Evolutionary conservation across 257 asterid species (phyloP).

Genomic region (Buddleja alternifolia): DNA sequence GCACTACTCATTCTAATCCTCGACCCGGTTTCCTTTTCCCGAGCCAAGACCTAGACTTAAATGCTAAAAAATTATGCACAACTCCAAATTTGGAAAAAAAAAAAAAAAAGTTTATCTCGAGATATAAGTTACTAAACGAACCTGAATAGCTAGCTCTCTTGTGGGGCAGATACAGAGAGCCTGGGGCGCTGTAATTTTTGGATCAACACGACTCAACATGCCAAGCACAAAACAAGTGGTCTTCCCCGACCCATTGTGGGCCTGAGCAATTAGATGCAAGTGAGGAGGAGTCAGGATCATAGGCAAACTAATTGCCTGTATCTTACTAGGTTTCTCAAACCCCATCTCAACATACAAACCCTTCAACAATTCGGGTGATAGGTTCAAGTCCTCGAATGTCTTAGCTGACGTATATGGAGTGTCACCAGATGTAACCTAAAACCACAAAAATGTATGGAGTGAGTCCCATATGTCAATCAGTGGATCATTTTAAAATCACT

Average conservation of each 20-base stretch:
- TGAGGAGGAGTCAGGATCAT: constrained; percentile 88
- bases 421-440: constrained; percentile 77
- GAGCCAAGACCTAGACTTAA: neutral
- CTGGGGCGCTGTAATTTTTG: constrained; percentile 68
- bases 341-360: constrained; percentile 87
- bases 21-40: neutral
- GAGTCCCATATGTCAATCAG: no score
- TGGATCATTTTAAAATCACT: no score
- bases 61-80: neutral
- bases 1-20: neutral
- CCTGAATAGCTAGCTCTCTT: constrained; percentile 95
- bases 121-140: constrained; percentile 28
- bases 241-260: constrained; percentile 97
- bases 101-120: neutral
- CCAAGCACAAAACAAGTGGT: constrained; percentile 98
- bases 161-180: constrained; percentile 99
- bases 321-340: constrained; percentile 85
- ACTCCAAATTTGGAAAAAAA: neutral
- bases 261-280: constrained; percentile 91
- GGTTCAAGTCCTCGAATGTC: constrained; percentile 82
- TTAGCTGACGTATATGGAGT: constrained; percentile 74
- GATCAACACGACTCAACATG: constrained; percentile 91
- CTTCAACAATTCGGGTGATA: constrained; percentile 69
- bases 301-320: constrained; percentile 85
- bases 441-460: neutral